Evolutionary conservation across 1,284 basidiomycete genomes (phyloP), one percentile per base, ranked within the genome.

Genomic region (Moesziomyces sp.): DNA sequence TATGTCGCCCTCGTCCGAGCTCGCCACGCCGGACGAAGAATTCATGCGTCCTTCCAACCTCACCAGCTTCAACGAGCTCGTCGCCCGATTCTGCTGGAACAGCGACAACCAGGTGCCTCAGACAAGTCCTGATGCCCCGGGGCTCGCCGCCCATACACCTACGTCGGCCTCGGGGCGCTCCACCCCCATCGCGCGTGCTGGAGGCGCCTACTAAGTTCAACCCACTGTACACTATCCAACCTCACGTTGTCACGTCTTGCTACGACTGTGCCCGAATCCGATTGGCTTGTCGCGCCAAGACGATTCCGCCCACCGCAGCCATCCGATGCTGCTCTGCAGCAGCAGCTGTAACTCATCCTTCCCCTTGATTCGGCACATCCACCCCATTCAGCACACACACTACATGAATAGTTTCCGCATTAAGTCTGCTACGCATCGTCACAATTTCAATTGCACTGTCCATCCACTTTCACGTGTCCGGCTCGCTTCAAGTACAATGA

Each of bases 21-120:
- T 74, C 47, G 57, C 67, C 16, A 71, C 74, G n/a, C 68, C 74
- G 21, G 73, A 75, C 33, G 71, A 69, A 21, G 73, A 72, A 30
- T 62, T 65, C n/a, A 50, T 72, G 59, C 59, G 69, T 13, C 78
- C 79, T 7, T 67, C 74, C 46, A 77, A 66, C 46, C 40, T 78
- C 49, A 68, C 77, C 30, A 78, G 77, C 65, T 78, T 77, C 58
- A 72, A 74, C 57, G 79, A 82, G 52, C 61, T 82, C 7, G 73
- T 82, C 23, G 74, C 72, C 5, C 64, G 74, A 23, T 82, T 76
- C 55, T 82, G 80, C 63, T 82, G 78, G 80, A 76, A 77, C 71
- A 52, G 63, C 35, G 75, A 78, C 58, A 72, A 64, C 14, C 68
- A 71, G 51, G 60, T 75, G 1, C 64, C 68, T 3, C 69, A 65